These are phyloP conservation scores for Amyloporia xantha DNA, from an alignment of 768 basidiomycete genomes.

Conservation along the genomic window DNA sequence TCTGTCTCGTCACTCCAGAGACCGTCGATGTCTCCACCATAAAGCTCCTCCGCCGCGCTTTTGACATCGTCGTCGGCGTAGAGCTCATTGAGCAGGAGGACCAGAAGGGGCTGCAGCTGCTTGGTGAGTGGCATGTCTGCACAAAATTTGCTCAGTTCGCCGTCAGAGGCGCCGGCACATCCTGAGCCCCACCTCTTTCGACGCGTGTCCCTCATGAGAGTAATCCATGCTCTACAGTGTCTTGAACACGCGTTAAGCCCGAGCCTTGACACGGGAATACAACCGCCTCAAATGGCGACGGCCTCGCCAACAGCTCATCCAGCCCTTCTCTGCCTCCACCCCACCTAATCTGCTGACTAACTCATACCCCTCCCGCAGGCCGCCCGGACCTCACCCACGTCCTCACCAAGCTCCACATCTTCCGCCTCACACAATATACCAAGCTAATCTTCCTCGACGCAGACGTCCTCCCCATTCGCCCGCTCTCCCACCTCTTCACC, in stretches of 20 bases:
- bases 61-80: slow-evolving; percentile 84
- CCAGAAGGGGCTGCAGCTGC: slow-evolving; percentile 59
- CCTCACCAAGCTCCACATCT: slow-evolving; percentile 94
- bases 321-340: too few species aligned
- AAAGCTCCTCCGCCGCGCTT: slow-evolving; percentile 72
- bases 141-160: not conserved
- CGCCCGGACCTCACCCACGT: slow-evolving; percentile 90
- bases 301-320: too few species aligned
- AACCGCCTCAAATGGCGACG: too few species aligned
- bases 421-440: slow-evolving; percentile 81
- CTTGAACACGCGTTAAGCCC: not conserved
- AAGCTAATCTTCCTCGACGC: slow-evolving; percentile 92
- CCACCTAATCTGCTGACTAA: not conserved
- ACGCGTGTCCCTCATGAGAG: not conserved
- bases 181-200: too few species aligned
- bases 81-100: slow-evolving; percentile 77
- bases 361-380: slow-evolving; percentile 42
- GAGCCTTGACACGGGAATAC: not conserved
- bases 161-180: not conserved
- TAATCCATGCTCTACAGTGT: not conserved
- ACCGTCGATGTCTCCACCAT: slow-evolving; percentile 80
- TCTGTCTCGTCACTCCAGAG: slow-evolving; percentile 93
- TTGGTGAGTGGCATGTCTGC: slow-evolving; percentile 55
- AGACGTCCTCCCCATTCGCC: slow-evolving; percentile 81
- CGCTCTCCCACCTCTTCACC: slow-evolving; percentile 88